Percentiles rank a stretch among this genome's conserved stretches.
phyloP scores from a whole-genome alignment of 495 filamentous ascomycete genomes.

The Monascus purpureus region DNA sequence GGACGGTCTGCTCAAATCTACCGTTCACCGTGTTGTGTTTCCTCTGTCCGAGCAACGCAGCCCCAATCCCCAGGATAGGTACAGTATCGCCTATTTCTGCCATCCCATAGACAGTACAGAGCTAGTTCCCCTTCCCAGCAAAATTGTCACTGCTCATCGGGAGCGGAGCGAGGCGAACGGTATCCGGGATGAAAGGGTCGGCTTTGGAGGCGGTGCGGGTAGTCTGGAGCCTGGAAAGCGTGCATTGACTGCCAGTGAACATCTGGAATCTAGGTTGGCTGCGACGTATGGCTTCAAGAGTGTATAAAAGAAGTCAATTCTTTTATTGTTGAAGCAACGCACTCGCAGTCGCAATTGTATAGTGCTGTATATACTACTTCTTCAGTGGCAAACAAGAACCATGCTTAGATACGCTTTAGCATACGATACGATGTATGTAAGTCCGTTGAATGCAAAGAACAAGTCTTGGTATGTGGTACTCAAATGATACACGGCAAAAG shows the following conservation, averaged over 20 bases:
- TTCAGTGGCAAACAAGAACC: too few relatives aligned
- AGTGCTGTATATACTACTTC: too few relatives aligned
- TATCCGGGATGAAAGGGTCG: constrained; percentile 15
- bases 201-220: constrained; percentile 29
- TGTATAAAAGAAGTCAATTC: too few relatives aligned
- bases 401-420: too few relatives aligned
- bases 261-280: constrained; percentile 59
- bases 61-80: constrained; percentile 51
- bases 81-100: constrained; percentile 85
- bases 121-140: constrained; percentile 64
- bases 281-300: constrained; percentile 55
- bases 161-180: constrained; percentile 13
- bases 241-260: constrained; percentile 68
- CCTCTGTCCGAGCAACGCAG: constrained; percentile 31
- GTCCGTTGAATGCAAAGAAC: too few relatives aligned
- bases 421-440: too few relatives aligned
- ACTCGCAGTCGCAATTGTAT: too few relatives aligned
- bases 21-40: constrained; percentile 82
- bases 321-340: too few relatives aligned
- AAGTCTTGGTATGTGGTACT: too few relatives aligned
- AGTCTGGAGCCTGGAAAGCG: constrained; percentile 32
- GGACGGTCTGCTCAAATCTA: constrained; percentile 65
- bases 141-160: constrained; percentile 30
- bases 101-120: constrained; percentile 64
- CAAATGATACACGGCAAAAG: too few relatives aligned